These are phyloP conservation scores for Mycena latifolia DNA, from an alignment of 768 basidiomycete genomes.

Conservation along the genomic window DNA sequence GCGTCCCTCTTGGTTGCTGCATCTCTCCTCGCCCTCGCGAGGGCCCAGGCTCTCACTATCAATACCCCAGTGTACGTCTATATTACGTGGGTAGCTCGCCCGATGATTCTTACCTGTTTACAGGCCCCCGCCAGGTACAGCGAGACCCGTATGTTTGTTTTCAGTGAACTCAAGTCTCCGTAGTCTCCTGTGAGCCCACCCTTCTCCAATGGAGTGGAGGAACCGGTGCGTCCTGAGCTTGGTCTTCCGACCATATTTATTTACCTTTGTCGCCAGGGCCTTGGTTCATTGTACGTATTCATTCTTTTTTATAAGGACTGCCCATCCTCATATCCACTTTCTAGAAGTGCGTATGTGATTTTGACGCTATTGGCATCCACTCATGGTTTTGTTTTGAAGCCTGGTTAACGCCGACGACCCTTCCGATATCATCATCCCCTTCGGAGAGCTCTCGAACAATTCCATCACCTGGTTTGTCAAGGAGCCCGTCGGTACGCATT, in stretches of 20 bases:
- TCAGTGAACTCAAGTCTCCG: background rate
- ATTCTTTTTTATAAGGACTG: no score
- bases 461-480: constrained; percentile 20
- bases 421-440: background rate
- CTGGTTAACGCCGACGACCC: constrained; percentile 16
- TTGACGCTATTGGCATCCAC: background rate
- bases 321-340: background rate
- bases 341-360: constrained; percentile 16
- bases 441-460: constrained; percentile 15
- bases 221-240: constrained; percentile 16
- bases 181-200: constrained; percentile 24
- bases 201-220: constrained; percentile 27
- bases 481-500: constrained; percentile 9
- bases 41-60: constrained; percentile 26
- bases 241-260: background rate
- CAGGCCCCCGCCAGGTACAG: constrained; percentile 27
- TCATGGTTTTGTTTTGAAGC: background rate
- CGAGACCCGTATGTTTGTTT: constrained; percentile 1
- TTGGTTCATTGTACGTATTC: constrained; percentile 27
- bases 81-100: background rate
- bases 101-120: constrained; percentile 6
- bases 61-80: constrained; percentile 30
- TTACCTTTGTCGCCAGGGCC: background rate
- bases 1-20: constrained; percentile 21
- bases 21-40: constrained; percentile 18